phyloP scores from a whole-genome alignment of 106 monocot species.

The Platanthera zijinensis region DNA sequence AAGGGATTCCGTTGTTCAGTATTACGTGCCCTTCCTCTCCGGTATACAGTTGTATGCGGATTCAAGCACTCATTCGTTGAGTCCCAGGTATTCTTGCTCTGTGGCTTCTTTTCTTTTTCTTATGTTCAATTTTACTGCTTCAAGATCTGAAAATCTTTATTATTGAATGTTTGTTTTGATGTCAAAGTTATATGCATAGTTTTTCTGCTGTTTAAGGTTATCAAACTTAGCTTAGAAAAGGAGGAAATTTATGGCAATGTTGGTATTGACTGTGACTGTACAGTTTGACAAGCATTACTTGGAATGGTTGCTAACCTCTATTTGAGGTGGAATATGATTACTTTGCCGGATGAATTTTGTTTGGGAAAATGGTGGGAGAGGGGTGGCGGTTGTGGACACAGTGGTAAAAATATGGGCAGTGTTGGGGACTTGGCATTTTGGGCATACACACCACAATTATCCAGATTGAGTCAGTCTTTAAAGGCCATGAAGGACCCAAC shows the following conservation, averaged over 20 bases:
- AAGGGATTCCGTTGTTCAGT: conserved; percentile 55
- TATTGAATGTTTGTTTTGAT: not conserved
- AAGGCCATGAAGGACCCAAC: too few relatives aligned
- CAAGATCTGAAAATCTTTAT: not conserved
- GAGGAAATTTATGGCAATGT: not conserved
- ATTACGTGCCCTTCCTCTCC: conserved; percentile 81
- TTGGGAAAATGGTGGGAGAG: too few relatives aligned
- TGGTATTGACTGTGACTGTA: too few relatives aligned
- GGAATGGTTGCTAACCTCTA: too few relatives aligned
- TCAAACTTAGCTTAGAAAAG: not conserved
- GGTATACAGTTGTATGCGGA: conserved; percentile 72
- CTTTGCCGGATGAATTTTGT: too few relatives aligned
- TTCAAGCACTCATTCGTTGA: conserved; percentile 10
- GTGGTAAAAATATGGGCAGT: too few relatives aligned
- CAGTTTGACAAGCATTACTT: too few relatives aligned
- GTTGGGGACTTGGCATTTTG: too few relatives aligned
- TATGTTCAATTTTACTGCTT: not conserved
- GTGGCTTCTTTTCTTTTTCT: not conserved
- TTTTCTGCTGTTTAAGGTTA: not conserved
- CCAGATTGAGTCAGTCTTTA: too few relatives aligned
- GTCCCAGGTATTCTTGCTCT: conserved; percentile 28
- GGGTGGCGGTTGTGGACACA: too few relatives aligned
- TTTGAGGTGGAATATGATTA: too few relatives aligned
- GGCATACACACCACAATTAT: too few relatives aligned
- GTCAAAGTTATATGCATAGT: not conserved